These are phyloP conservation scores for Isatis lusitanica DNA, from an alignment of 441 rosid species.

Conservation along the genomic window DNA sequence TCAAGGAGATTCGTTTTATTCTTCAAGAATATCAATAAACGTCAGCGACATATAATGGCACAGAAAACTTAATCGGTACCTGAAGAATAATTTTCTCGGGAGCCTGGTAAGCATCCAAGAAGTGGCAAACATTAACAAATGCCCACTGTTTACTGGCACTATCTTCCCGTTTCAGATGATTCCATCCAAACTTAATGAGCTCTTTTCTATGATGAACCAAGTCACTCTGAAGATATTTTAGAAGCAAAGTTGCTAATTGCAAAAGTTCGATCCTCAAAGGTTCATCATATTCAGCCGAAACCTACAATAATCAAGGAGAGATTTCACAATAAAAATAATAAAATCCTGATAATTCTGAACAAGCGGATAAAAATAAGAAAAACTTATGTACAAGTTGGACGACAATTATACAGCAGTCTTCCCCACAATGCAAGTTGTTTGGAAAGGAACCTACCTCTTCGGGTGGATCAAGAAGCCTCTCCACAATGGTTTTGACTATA, in stretches of 20 bases:
- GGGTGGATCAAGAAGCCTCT: constrained; percentile 99
- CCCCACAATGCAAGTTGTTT: constrained; percentile 5
- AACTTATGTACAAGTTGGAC: neutral
- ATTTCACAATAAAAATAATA: constrained; percentile 18
- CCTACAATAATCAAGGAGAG: constrained; percentile 44
- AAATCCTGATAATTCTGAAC: constrained; percentile 3
- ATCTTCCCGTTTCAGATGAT: constrained; percentile 99
- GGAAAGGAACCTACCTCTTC: constrained; percentile 80
- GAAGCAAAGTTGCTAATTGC: constrained; percentile 97
- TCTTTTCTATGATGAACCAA: constrained; percentile 98
- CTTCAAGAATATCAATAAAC: constrained; percentile 12
- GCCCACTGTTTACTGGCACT: constrained; percentile 99
- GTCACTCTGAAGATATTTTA: constrained; percentile 93
- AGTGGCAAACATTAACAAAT: constrained; percentile 99
- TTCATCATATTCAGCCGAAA: constrained; percentile 98
- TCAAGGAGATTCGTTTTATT: constrained; percentile 7
- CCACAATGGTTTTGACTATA: constrained; percentile 93
- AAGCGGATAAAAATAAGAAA: neutral
- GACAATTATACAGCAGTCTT: neutral
- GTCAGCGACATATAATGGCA: constrained; percentile 1
- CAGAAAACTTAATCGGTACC: constrained; percentile 50
- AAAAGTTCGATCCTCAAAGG: constrained; percentile 98
- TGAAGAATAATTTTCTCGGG: constrained; percentile 99
- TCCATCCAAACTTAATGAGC: constrained; percentile 99
- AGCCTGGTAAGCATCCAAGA: constrained; percentile 99